Evolutionary conservation across 2,329 filamentous ascomycete genomes (phyloP), one percentile per base, ranked within the genome.

Genomic region (Fonsecaea pedrosoi): DNA sequence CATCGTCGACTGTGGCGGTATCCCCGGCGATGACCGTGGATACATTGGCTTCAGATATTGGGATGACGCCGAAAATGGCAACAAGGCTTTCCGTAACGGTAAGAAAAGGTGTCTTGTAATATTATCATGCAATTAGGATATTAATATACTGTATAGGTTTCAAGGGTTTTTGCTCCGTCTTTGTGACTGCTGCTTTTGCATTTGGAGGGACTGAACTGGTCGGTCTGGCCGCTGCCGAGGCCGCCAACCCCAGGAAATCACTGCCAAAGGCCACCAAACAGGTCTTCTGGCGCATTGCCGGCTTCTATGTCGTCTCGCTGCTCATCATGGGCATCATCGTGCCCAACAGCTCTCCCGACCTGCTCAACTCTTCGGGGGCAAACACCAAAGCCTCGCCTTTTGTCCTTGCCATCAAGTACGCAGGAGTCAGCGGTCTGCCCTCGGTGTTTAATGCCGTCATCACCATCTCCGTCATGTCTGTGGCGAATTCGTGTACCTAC

Each of bases 361-460:
- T 85, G 2, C 88, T 97, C 0, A 82, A 92, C 1, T 81, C 78
- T 15, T 85, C 82, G 62, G 82, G 82, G 18, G 86, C 85, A 58
- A 87, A 93, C 76, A 87, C 89, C 53, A 87, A 87, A 35, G 90
- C 92, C 1, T 96, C 92, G 2, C 94, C 94, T 1, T 97, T 97
- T 77, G 94, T 97, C 73, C 95, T 97, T 74, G 92, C 94, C 69
- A 96, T 97, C 73, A 83, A 90, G 71, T 90, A 92, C 69, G 92
- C 93, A 0, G 90, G 92, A 7, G 96, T 97, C 73, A 82, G 87
- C 54, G 89, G 90, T 3, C 85, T 97, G 1, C 92, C 92, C 1
- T 94, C 91, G 0, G 86, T 97, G 61, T 96, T 97, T 90, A 97
- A 98, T 78, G 89, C 88, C 18, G 92, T 90, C 92, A 3, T 96